Conservation (phyloP, 2,329 filamentous ascomycete species). For the Aspergillus sp. region DNA sequence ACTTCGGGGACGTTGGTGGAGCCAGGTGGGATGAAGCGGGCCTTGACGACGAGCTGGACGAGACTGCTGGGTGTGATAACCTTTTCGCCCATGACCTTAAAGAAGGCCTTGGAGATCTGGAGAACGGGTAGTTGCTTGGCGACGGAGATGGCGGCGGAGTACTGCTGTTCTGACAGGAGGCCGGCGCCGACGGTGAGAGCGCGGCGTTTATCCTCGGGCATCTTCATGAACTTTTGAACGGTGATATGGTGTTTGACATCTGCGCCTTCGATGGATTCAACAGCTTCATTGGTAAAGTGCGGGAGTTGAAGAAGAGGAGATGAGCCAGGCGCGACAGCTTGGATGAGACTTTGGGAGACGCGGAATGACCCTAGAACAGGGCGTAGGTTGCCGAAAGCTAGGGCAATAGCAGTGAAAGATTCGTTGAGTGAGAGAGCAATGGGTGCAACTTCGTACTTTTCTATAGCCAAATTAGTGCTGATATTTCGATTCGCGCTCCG, state of each 20-base stretch:
- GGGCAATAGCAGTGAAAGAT: slow-evolving; percentile 81
- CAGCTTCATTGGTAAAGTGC: slow-evolving; percentile 71
- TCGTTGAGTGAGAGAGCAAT: slow-evolving; percentile 84
- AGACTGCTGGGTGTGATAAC: slow-evolving; percentile 90
- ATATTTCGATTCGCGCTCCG: background rate
- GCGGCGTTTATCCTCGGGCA: slow-evolving; percentile 75
- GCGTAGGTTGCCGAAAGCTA: slow-evolving; percentile 82
- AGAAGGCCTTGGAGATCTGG: slow-evolving; percentile 88
- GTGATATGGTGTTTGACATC: slow-evolving; percentile 72
- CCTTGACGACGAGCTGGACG: slow-evolving; percentile 93
- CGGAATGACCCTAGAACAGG: slow-evolving; percentile 83
- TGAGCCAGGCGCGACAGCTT: slow-evolving; percentile 80
- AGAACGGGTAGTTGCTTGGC: slow-evolving; percentile 84
- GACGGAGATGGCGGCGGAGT: slow-evolving; percentile 73
- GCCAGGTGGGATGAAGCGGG: slow-evolving; percentile 88
- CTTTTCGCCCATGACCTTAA: slow-evolving; percentile 96
- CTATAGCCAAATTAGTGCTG: slow-evolving; percentile 38
- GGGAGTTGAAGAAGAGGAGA: slow-evolving; percentile 93
- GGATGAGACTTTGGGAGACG: slow-evolving; percentile 83
- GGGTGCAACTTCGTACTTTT: slow-evolving; percentile 88
- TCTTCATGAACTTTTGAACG: slow-evolving; percentile 86
- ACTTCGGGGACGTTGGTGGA: slow-evolving; percentile 74
- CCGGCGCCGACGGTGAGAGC: slow-evolving; percentile 69
- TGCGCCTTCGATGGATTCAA: slow-evolving; percentile 57
- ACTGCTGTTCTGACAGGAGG: slow-evolving; percentile 76